Evolutionary conservation across 805 yeast species (phyloP).

Genomic region (Isabelozyma rhagii): DNA sequence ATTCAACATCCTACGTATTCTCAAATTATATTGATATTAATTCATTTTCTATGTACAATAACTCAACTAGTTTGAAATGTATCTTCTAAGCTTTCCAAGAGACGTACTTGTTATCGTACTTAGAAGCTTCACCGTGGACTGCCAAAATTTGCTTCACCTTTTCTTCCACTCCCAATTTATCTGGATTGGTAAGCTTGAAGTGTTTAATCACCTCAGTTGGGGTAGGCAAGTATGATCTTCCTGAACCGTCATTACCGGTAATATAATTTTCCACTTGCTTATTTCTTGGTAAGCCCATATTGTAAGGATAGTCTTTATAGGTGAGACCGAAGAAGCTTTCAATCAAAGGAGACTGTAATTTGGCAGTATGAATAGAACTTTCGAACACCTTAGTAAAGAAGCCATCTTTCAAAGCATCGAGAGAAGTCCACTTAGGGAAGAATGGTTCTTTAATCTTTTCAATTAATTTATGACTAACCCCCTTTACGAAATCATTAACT

Average conservation of each 20-base stretch:
- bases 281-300: conserved; percentile 80
- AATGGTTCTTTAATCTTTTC: conserved; percentile 56
- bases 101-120: conserved; percentile 40
- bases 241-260: conserved; percentile 65
- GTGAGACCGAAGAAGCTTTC: conserved; percentile 37
- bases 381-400: conserved; percentile 16
- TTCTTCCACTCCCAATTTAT: conserved; percentile 57
- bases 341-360: conserved; percentile 35
- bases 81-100: conserved; percentile 24
- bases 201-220: conserved; percentile 63
- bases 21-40: background rate
- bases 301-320: conserved; percentile 50
- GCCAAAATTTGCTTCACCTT: conserved; percentile 60
- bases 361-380: conserved; percentile 17
- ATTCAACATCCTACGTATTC: too few species aligned
- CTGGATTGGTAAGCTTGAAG: conserved; percentile 49
- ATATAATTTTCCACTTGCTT: conserved; percentile 60
- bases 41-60: conserved; percentile 9
- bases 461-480: conserved; percentile 61
- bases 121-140: conserved; percentile 48
- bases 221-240: conserved; percentile 65
- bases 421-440: conserved; percentile 21
- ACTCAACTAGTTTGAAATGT: background rate
- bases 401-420: conserved; percentile 1
- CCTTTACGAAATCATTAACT: conserved; percentile 60